Conservation (phyloP, 345 rosid genomes). For the Gossypium thurberi region DNA sequence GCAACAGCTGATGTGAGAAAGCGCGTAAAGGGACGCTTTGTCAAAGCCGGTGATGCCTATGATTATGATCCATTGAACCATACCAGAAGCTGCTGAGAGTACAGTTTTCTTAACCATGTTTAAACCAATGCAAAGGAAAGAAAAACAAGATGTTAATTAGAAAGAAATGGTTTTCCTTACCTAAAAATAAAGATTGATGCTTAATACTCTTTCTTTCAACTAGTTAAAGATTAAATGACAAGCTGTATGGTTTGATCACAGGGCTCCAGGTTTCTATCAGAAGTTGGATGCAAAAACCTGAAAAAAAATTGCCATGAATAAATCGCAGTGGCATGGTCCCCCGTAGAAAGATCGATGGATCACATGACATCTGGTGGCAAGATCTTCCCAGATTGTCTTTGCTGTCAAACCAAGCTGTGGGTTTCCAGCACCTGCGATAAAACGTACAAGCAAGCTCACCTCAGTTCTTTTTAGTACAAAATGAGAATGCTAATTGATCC, state of each 20-base stretch:
- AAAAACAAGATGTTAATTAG: conserved; percentile 1
- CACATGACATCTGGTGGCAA: conserved; percentile 11
- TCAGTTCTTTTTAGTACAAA: background rate
- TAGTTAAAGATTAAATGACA: conserved; percentile 23
- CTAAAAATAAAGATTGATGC: conserved; percentile 15
- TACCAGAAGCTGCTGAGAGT: conserved; percentile 77
- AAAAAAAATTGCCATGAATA: conserved; percentile 18
- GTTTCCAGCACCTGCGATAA: conserved; percentile 2
- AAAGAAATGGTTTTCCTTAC: conserved; percentile 21
- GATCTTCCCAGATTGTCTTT: background rate
- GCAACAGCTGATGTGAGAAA: conserved; percentile 97
- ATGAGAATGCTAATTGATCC: conserved; percentile 11
- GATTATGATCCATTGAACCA: conserved; percentile 83
- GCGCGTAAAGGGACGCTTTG: conserved; percentile 94
- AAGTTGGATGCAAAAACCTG: conserved; percentile 14
- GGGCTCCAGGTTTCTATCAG: conserved; percentile 15
- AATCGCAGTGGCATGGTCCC: conserved; percentile 14
- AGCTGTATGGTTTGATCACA: conserved; percentile 25
- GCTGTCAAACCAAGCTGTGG: background rate
- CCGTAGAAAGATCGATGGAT: conserved; percentile 11
- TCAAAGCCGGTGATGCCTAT: conserved; percentile 92
- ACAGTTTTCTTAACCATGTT: conserved; percentile 22
- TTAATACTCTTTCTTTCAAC: conserved; percentile 7
- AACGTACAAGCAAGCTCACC: background rate
- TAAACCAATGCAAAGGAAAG: conserved; percentile 15